These are phyloP conservation scores for Penicillium roqueforti DNA, from an alignment of 495 filamentous ascomycete genomes.

Conservation along the genomic window DNA sequence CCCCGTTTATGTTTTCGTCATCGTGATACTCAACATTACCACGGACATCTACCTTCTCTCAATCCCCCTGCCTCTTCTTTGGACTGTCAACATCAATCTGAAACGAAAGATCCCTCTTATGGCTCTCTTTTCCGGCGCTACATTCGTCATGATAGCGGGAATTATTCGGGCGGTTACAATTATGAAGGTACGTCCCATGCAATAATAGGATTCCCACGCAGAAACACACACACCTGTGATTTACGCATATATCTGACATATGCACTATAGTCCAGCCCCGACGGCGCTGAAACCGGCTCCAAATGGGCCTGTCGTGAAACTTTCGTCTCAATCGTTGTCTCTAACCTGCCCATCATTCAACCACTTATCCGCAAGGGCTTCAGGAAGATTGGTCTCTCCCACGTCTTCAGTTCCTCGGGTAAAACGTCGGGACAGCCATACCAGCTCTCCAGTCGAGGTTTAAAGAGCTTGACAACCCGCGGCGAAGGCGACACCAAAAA, in stretches of 20 bases:
- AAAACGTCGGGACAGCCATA: slow-evolving; percentile 18
- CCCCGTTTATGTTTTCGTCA: slow-evolving; percentile 29
- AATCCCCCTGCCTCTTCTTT: slow-evolving; percentile 50
- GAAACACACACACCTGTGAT: neutral
- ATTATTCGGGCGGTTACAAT: slow-evolving; percentile 54
- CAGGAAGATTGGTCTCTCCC: slow-evolving; percentile 28
- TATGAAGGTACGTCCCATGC: slow-evolving; percentile 35
- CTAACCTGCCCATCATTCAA: slow-evolving; percentile 55
- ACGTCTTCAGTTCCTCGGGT: slow-evolving; percentile 25
- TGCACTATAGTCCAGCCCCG: slow-evolving; percentile 16
- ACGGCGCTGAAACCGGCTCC: slow-evolving; percentile 42
- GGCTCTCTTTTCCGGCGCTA: slow-evolving; percentile 51
- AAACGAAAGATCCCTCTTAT: slow-evolving; percentile 45
- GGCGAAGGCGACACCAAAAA: slow-evolving; percentile 13
- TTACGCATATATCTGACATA: neutral
- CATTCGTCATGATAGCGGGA: slow-evolving; percentile 51
- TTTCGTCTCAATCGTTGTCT: slow-evolving; percentile 52
- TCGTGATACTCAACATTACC: slow-evolving; percentile 43
- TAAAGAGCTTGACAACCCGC: slow-evolving; percentile 13
- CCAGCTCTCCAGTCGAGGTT: slow-evolving; percentile 18
- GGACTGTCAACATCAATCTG: slow-evolving; percentile 43
- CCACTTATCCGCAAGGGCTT: slow-evolving; percentile 40
- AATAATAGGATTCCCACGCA: neutral
- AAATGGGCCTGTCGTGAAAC: slow-evolving; percentile 57
- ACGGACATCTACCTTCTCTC: slow-evolving; percentile 51